Evolutionary conservation across 176 grass and related monocot genomes (phyloP), one percentile per base, ranked within the genome.

Genomic region (Poa annua): DNA sequence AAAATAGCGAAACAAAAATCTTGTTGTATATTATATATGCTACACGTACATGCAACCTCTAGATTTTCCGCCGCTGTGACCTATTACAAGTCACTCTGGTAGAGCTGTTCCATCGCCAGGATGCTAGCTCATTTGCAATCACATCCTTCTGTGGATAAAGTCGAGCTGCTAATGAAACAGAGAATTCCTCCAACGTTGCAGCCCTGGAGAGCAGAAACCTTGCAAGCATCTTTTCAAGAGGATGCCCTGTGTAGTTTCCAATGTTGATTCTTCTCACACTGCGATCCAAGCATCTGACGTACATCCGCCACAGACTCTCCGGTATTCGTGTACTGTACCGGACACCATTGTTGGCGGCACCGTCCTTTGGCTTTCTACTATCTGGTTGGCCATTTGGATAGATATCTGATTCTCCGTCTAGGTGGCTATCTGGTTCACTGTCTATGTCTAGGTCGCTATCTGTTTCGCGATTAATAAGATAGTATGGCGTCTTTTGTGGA

Each of bases 201-300:
- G 79, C 79, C 49, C 39, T 81, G 14, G 79, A 81, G 0, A 81
- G 62, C 17, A 80, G 77, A 66, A 50, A 80, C 17, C 11, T 80
- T 9, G 77, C 77, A 15, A 80, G 60, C 60, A 66, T 66, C 33
- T 51, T 69, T 39, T 55, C 49, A n/a, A 41, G 32, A 35, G 29
- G 64, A 32, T 3, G n/a, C 21, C 79, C 29, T 24, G 3, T 7
- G 13, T 70, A 81, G 16, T 81, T 41, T 19, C 4, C 11, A 17
- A 55, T 22, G 1, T 51, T 80, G 60, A 80, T 66, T 47, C 19
- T 80, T 49, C 42, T 80, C 26, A 76, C 9, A 7, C 6, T 17
- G 3, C 11, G 36, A 22, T 21, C 42, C 77, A 80, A 66, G 60
- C 77, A 80, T 32, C 29, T 65, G 42, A 66, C 0, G 3, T 20